Base-by-base conservation (phyloP, 768 basidiomycete species). In the Dictyophora rubrovolvata region DNA sequence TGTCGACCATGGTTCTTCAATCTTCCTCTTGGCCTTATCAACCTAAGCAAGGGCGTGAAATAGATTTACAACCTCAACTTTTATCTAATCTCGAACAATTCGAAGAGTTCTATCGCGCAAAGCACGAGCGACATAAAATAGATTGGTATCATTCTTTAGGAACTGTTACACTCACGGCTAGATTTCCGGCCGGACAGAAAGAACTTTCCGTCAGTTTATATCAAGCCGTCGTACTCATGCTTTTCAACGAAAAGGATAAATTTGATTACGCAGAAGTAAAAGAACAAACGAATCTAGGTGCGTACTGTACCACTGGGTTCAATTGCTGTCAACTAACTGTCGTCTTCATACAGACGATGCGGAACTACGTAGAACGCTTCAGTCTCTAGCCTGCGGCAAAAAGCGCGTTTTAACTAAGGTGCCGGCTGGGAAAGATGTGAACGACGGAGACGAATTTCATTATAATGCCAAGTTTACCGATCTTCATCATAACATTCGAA, bases 181-280 rank as follows among this genome's bases (percentile, higher is more conserved):
- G 75, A 49, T 98, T 98, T 72, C 72, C 73, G 1, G 70, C 71
- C 7, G 86, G 81, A 1, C 70, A 74, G 63, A 98, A 98, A 70
- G 94, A 98, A 69, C 77, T 99, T 47, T 84, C 86, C 12, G 86
- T 98, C 64, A 92, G 88, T 67, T 74, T 98, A 70, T 93, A 89
- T 69, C 96, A 99, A 69, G 87, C 87, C 0, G 70, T 89, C n/a
- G 80, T 96, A 2, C 72, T 98, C 0, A 72, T 97, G 18, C 76
- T 92, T 12, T 98, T 97, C 78, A 93, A 96, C 65, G 79, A 86
- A 1, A 73, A 75, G 52, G 65, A 65, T 16, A 82, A 82, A 63
- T 67, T 91, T 1, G 70, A 77, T 1, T 93, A 86, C 70, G 68
- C 69, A 35, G 85, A 90, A 21, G 86, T 97, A 53, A 73, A 79